Base-by-base conservation (phyloP, 2,329 filamentous ascomycete genomes). In the Apiospora aurea region DNA sequence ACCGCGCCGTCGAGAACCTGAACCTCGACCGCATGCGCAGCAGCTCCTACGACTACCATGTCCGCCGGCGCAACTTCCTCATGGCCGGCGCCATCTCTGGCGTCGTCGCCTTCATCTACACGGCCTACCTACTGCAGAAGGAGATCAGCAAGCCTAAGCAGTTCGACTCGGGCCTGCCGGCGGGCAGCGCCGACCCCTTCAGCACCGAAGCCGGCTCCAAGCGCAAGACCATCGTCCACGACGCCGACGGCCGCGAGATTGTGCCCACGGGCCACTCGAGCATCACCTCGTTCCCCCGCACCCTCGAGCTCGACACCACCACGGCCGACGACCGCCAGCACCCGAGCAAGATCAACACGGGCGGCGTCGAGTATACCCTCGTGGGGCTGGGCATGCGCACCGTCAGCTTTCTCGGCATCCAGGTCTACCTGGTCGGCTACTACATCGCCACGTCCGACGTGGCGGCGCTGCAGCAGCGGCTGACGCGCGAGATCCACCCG, bases 341-440 rank as follows among this genome's bases (percentile, higher is more conserved):
- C 3, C 43, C 43, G n/a, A 47, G 41, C 7, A 49, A 38, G 67
- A 47, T 64, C 8, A 29, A 51, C 34, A 44, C 34, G 70, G 81
- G 84, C 68, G 79, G 84, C 73, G 87, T 82, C 77, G 93, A 97
- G 77, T 98, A 98, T 81, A 95, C 94, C 29, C 87, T 98, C 0
- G 88, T 98, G 8, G 96, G 96, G 0, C 84, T 98, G 6, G 96
- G 96, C 24, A 92, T 97, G 74, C 90, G 96, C 71, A 95, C 93
- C 0, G 96, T 99, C 44, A 97, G 93, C 34, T 97, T 98, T 81
- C 84, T 98, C 64, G 86, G 90, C 68, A 94, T 99, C 64, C 92
- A 97, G 81, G 96, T 99, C 70, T 99, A 99, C 83, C 93, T 98
- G 24, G 93, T 97, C 0, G 96, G 96, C 21, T 90, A 97, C 77